These are phyloP conservation scores for Podila epicladia DNA, from an alignment of 192 early-diverging fungal species.

Conservation along the genomic window DNA sequence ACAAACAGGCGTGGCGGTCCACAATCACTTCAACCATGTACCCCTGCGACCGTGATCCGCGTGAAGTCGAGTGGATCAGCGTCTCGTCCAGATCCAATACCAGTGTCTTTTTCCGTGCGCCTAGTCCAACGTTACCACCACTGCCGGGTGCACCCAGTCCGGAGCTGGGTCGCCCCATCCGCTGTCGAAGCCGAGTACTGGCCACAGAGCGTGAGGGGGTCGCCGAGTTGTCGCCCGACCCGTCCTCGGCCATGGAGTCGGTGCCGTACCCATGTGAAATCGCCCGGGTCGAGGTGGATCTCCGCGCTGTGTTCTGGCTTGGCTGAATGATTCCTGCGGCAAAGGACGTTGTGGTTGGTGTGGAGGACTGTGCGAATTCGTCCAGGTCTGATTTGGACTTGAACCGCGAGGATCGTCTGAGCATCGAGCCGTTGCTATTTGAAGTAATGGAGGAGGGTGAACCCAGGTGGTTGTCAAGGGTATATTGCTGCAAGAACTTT, in stretches of 20 bases:
- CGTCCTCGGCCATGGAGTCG: slow-evolving; percentile 49
- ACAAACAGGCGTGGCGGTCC: slow-evolving; percentile 82
- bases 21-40: slow-evolving; percentile 88
- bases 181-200: slow-evolving; percentile 22
- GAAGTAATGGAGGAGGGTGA: slow-evolving; percentile 1
- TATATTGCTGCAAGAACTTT: slow-evolving; percentile 49
- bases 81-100: slow-evolving; percentile 86
- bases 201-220: slow-evolving; percentile 7
- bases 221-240: slow-evolving; percentile 39
- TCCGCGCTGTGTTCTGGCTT: background rate
- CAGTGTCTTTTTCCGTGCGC: slow-evolving; percentile 64
- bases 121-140: slow-evolving; percentile 11
- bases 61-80: slow-evolving; percentile 81
- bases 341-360: background rate
- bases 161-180: slow-evolving; percentile 33
- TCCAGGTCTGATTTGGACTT: slow-evolving; percentile 46
- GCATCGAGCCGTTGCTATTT: slow-evolving; percentile 24
- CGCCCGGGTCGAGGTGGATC: background rate
- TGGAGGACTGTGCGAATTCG: slow-evolving; percentile 41
- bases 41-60: slow-evolving; percentile 67
- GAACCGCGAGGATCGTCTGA: slow-evolving; percentile 42
- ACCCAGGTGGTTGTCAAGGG: slow-evolving; percentile 42
- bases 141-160: slow-evolving; percentile 11
- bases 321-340: background rate
- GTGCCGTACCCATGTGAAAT: slow-evolving; percentile 35